Base-by-base conservation (phyloP, 768 basidiomycete species). In the Auricularia sp. region DNA sequence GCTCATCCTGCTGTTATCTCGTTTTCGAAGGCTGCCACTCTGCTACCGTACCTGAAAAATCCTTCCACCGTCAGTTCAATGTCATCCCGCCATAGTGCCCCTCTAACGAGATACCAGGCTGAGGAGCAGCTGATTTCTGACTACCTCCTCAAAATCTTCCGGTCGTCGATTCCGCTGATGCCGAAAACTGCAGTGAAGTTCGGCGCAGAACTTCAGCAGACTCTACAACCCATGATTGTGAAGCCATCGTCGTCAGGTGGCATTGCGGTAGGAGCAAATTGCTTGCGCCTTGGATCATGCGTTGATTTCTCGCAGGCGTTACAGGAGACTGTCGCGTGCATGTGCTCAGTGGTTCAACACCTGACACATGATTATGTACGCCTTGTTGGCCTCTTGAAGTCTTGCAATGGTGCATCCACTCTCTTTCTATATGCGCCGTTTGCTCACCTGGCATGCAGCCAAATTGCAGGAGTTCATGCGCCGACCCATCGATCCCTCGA, bases 261-360 rank as follows among this genome's bases (percentile, higher is more conserved):
- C 33, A 77, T 89, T 8, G 79, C 83, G 75, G 90, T 91, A 66
- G 36, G 83, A n/a, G 67, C 44, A 33, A 39, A 56, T 33, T 59
- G 51, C 33, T 56, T 36, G 44, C 11, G 44, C 18, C 37, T 37
- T 11, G 29, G 21, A 24, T 67, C 18, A 63, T 42, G 18, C 21
- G 36, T 66, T 39, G 54, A 62, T 33, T 33, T 16, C 63, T 18
- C 54, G 1, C 68, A 94, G 89, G 87, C 89, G 24, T 75, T 98
- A 37, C 93, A 95, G 77, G 97, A 98, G 75, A 85, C 86, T 13
- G 90, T 98, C 14, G 92, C 92, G 0, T 98, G 95, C 68, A 87
- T 96, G 78, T 96, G 94, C 72, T 83, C 85, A 0, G 89, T 90
- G 1, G 88, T 95, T 1, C 86, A 87, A 62, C 77, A 90, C 68